phyloP scores from a whole-genome alignment of 148 eudicot genomes.

The Rhododendron williamsianum region DNA sequence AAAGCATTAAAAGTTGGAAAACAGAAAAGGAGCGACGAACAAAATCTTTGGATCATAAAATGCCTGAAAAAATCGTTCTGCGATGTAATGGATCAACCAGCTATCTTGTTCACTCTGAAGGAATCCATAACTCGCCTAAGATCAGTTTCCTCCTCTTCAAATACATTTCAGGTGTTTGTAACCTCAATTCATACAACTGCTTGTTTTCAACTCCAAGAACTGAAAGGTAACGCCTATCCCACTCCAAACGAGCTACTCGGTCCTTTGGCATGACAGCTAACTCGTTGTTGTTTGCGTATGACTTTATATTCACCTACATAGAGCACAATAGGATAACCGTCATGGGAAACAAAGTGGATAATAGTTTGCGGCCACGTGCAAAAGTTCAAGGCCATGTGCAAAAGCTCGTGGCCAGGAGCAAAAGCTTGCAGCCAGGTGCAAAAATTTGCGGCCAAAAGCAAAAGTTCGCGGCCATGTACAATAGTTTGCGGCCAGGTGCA shows the following conservation, averaged over 20 bases:
- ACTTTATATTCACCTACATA: slow-evolving; percentile 81
- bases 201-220: slow-evolving; percentile 98
- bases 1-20: background rate
- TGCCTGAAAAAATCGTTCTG: background rate
- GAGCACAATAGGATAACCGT: slow-evolving; percentile 4
- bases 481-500: too few relatives aligned
- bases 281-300: slow-evolving; percentile 93
- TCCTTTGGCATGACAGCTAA: slow-evolving; percentile 92
- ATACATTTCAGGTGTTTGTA: slow-evolving; percentile 86
- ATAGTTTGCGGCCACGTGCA: too few relatives aligned
- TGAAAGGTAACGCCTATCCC: slow-evolving; percentile 86
- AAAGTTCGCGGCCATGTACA: too few relatives aligned
- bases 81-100: slow-evolving; percentile 18
- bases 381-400: too few relatives aligned
- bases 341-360: background rate
- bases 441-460: too few relatives aligned
- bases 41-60: background rate
- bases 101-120: slow-evolving; percentile 81
- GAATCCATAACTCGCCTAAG: slow-evolving; percentile 80
- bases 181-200: slow-evolving; percentile 63
- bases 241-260: slow-evolving; percentile 73
- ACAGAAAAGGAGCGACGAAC: background rate
- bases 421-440: too few relatives aligned
- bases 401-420: too few relatives aligned
- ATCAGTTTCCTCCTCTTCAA: slow-evolving; percentile 68